Evolutionary conservation across 257 asterid species (phyloP).

Genomic region (Agastache rugosa): DNA sequence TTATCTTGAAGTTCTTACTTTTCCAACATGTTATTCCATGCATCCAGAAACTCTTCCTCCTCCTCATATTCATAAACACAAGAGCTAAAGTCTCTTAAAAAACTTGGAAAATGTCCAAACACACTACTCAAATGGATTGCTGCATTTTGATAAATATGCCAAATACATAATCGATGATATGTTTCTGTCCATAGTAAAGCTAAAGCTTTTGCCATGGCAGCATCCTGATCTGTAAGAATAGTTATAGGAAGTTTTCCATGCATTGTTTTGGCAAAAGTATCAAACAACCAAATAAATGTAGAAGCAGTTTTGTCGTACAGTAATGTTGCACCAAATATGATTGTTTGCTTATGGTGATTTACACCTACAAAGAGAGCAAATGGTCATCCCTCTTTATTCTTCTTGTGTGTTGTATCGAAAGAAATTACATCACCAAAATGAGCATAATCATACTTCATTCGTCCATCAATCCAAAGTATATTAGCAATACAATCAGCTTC

Average conservation of each 20-base stretch:
- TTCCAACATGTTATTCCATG: no score
- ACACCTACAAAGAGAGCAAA: neutral
- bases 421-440: neutral
- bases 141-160: constrained; percentile 18
- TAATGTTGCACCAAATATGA: neutral
- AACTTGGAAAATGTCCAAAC: neutral
- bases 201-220: neutral
- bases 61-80: neutral
- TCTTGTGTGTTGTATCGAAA: neutral
- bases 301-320: neutral
- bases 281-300: neutral
- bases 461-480: constrained; percentile 5
- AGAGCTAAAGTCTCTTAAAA: neutral
- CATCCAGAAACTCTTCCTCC: no score
- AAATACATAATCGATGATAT: neutral
- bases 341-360: neutral
- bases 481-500: neutral
- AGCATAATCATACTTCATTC: neutral
- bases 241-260: neutral
- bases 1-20: neutral
- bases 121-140: neutral
- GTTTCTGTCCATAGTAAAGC: neutral
- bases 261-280: neutral
- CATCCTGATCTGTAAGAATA: neutral
- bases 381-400: neutral